Conservation (phyloP, 2,329 filamentous ascomycete species). For the Tolypocladium pustulatum region DNA sequence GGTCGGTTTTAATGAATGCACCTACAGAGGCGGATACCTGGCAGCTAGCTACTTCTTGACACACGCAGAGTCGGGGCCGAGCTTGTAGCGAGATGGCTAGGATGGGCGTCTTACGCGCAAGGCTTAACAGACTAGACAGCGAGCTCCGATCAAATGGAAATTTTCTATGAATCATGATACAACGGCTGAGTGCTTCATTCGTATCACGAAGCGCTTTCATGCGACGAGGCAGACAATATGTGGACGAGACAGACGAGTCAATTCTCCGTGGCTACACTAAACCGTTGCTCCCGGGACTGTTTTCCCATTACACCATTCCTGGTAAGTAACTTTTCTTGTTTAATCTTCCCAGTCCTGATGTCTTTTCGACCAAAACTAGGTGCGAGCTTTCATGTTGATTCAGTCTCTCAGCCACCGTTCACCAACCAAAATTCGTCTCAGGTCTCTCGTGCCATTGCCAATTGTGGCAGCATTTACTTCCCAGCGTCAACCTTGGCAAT, state of each 20-base stretch:
- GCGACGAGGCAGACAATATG: not conserved
- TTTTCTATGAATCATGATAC: not conserved
- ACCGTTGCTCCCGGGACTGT: not conserved
- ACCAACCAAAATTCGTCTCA: not conserved
- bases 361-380: not conserved
- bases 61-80: not conserved
- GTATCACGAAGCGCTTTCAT: not conserved
- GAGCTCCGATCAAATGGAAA: not conserved
- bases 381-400: not conserved
- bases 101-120: not conserved
- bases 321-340: not conserved
- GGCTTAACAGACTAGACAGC: not conserved
- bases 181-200: not conserved
- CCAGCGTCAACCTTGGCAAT: constrained; percentile 65
- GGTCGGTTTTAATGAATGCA: not conserved
- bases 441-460: not conserved
- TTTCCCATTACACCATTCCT: not conserved
- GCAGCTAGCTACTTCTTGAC: not conserved
- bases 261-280: constrained; percentile 3
- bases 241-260: constrained; percentile 1
- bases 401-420: not conserved
- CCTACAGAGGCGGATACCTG: not conserved
- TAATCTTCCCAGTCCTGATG: not conserved
- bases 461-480: constrained; percentile 27
- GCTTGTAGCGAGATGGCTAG: not conserved